A percentile compares a stretch with the other conserved stretches of the same genome.
These are phyloP conservation scores for Citrullus colocynthis DNA, from an alignment of 306 rosid genomes.

Conservation along the genomic window DNA sequence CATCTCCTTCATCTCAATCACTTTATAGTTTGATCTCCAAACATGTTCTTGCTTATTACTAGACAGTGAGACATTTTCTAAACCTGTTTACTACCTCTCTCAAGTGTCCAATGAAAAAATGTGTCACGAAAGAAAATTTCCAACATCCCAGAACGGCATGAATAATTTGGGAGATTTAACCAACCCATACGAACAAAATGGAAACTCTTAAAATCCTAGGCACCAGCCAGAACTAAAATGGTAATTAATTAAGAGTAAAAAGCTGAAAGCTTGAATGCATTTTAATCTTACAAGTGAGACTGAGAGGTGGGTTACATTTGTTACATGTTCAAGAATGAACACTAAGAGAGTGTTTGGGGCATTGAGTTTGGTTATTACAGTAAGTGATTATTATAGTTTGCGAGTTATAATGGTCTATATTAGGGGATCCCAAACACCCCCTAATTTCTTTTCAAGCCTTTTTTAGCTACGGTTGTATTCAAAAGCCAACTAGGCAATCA, in stretches of 20 bases:
- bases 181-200: background rate
- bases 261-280: background rate
- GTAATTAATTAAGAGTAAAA: background rate
- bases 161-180: background rate
- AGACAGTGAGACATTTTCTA: background rate
- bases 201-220: background rate
- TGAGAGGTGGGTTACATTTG: background rate
- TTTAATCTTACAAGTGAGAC: background rate
- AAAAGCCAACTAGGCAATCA: background rate
- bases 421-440: no score
- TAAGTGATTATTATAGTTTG: no score
- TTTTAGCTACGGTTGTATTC: background rate
- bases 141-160: background rate
- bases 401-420: no score
- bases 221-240: background rate
- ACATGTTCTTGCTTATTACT: background rate
- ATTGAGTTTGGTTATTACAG: no score
- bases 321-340: background rate
- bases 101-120: background rate
- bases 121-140: background rate
- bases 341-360: no score
- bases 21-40: background rate
- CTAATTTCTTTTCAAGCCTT: background rate
- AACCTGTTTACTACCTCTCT: background rate
- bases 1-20: no score